Percentiles rank a stretch among this genome's conserved stretches.
These are phyloP conservation scores for Solanum appendiculatum DNA, from an alignment of 257 asterid species.

Conservation along the genomic window DNA sequence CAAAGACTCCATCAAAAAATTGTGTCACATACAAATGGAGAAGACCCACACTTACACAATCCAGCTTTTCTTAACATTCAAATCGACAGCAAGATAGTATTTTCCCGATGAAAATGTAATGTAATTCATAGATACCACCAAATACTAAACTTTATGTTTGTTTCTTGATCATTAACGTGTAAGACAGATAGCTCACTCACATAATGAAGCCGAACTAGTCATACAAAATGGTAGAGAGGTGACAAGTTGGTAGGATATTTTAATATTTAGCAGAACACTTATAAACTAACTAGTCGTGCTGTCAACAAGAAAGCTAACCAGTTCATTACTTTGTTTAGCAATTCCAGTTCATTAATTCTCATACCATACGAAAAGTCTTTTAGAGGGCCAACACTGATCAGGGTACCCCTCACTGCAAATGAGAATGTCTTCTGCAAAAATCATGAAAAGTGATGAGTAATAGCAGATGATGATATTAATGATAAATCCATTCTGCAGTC, in stretches of 20 bases:
- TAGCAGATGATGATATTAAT: not conserved
- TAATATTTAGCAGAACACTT: not conserved
- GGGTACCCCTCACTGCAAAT: constrained; percentile 75
- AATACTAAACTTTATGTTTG: not conserved
- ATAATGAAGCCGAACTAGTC: not conserved
- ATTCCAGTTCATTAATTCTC: constrained; percentile 71
- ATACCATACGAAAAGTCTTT: constrained; percentile 81
- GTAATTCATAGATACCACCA: not conserved
- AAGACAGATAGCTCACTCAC: not conserved
- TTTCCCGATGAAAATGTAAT: not conserved
- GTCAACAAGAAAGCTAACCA: constrained; percentile 43
- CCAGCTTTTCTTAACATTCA: not conserved
- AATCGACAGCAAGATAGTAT: not conserved
- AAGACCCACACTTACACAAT: not conserved
- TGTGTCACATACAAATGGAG: not conserved
- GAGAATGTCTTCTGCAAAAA: constrained; percentile 69
- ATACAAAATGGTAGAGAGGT: not conserved
- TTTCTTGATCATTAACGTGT: not conserved
- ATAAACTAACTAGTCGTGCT: not conserved
- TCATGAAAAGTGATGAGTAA: constrained; percentile 11
- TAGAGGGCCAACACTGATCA: constrained; percentile 82
- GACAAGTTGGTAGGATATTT: not conserved
- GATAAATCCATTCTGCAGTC: no score
- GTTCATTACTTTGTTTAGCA: constrained; percentile 84
- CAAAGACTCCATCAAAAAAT: not conserved